Percentiles rank a stretch among this genome's conserved stretches.
These are phyloP conservation scores for Oenanthe sinensis DNA, from an alignment of 129 eudicot genomes.

Conservation along the genomic window DNA sequence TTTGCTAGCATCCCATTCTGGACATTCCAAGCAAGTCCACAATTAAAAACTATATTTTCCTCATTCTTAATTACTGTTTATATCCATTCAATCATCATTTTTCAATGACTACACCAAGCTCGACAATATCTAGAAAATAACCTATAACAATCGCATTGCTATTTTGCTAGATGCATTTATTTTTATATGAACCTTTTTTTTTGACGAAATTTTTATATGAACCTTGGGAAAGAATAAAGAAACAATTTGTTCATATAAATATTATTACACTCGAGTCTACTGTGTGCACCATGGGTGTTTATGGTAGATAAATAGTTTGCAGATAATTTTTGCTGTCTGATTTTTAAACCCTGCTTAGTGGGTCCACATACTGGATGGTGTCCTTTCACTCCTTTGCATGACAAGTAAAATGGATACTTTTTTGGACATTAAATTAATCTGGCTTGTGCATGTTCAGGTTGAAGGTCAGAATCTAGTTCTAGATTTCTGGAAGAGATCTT, in stretches of 20 bases:
- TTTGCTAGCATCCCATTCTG: no score
- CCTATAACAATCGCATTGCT: not conserved
- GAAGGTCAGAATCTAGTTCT: slow-evolving; percentile 35
- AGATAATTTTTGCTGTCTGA: not conserved
- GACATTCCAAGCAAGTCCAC: no score
- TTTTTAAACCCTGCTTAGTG: not conserved
- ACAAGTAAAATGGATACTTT: not conserved
- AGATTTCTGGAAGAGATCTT: slow-evolving; percentile 59
- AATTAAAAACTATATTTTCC: no score
- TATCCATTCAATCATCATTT: not conserved
- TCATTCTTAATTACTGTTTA: no score
- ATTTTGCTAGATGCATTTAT: not conserved
- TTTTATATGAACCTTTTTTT: no score
- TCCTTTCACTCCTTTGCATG: not conserved
- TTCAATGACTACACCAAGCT: not conserved
- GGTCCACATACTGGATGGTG: not conserved
- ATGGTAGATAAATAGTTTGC: not conserved
- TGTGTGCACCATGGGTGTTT: not conserved
- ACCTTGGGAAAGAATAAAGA: not conserved
- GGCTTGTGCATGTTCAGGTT: slow-evolving; percentile 43
- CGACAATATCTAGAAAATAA: not conserved
- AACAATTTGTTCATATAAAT: not conserved
- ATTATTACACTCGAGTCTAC: not conserved
- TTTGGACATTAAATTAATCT: not conserved
- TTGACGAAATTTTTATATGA: no score